Evolutionary conservation across 352 stramenopile species (phyloP).

Genomic region (Phytophthora tubulina): DNA sequence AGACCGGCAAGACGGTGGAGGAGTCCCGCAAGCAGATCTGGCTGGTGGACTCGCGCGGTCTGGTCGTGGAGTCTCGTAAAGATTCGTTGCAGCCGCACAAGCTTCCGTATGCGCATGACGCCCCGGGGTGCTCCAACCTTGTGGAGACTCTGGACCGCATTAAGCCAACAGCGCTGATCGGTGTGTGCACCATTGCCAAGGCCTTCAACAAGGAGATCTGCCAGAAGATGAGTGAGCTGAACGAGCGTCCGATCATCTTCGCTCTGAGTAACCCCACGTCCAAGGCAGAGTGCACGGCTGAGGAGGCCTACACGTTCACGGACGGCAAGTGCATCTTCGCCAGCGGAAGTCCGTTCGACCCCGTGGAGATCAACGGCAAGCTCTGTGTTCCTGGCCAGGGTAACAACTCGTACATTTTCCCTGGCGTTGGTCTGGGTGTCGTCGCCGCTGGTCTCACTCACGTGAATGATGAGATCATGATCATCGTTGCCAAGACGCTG

Average conservation of each 20-base stretch:
- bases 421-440: slow-evolving; percentile 94
- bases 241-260: slow-evolving; percentile 96
- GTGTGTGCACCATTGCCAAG: slow-evolving; percentile 92
- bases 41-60: slow-evolving; percentile 93
- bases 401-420: slow-evolving; percentile 99
- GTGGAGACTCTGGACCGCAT: slow-evolving; percentile 86
- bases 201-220: slow-evolving; percentile 92
- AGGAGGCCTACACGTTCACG: slow-evolving; percentile 97
- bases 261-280: slow-evolving; percentile 97
- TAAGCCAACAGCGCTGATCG: slow-evolving; percentile 95
- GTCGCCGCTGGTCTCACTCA: slow-evolving; percentile 84
- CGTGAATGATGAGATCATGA: slow-evolving; percentile 86
- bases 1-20: slow-evolving; percentile 87
- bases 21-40: slow-evolving; percentile 93
- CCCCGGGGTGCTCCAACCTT: slow-evolving; percentile 65
- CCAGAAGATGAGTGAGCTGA: slow-evolving; percentile 89
- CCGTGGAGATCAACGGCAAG: slow-evolving; percentile 91
- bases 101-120: slow-evolving; percentile 88
- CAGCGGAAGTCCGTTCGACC: slow-evolving; percentile 96
- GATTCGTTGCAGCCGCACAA: slow-evolving; percentile 91
- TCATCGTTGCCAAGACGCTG: slow-evolving; percentile 82
- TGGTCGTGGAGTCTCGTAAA: slow-evolving; percentile 80
- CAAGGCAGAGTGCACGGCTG: slow-evolving; percentile 96
- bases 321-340: slow-evolving; percentile 97
- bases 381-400: slow-evolving; percentile 88